Evolutionary conservation across 305 asterid genomes (phyloP), one percentile per base, ranked within the genome.

Genomic region (Galium porrigens): DNA sequence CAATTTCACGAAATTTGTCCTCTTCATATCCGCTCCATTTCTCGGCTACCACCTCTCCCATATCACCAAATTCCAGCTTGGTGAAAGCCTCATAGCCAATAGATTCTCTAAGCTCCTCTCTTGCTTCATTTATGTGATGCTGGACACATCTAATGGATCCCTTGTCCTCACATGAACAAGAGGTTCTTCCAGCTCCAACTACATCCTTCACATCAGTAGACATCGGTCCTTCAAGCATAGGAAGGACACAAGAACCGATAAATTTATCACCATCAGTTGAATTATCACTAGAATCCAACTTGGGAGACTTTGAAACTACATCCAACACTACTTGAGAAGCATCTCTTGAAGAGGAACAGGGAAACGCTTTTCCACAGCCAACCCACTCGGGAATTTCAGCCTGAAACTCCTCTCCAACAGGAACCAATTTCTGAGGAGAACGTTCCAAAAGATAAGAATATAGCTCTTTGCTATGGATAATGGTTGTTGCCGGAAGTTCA

Each of bases 61-160:
- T 85, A 36, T 75, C 80, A 60, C 64, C 58, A 42, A 90, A 82
- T n/a, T 96, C 96, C 76, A 90, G 73, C 68, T 77, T 81, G 39
- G 42, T 11, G 53, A 88, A 85, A 61, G 57, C 72, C 63, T 80
- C 74, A 9, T 69, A 57, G 32, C 94, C 84, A 53, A 90, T 69
- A 14, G 72, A 61, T 69, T 69, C 74, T 55, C 69, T 68, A 20
- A 88, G 74, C 18, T 73, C 83, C 69, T 82, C 85, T 75, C 94
- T 77, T 20, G 87, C 85, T 78, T 90, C 90, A 11, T 46, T 70
- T 12, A 83, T 75, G 42, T 86, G 95, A 64, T 82, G 88, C 67
- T 66, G 83, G 58, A 84, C 82, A 52, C 97, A 90, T 71, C 87
- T 77, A 72, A 81, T 70, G 66, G 97, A 88, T 44, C 89, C 95